Evolutionary conservation across 805 yeast species (phyloP).

Genomic region (Ogataea populi-albae): DNA sequence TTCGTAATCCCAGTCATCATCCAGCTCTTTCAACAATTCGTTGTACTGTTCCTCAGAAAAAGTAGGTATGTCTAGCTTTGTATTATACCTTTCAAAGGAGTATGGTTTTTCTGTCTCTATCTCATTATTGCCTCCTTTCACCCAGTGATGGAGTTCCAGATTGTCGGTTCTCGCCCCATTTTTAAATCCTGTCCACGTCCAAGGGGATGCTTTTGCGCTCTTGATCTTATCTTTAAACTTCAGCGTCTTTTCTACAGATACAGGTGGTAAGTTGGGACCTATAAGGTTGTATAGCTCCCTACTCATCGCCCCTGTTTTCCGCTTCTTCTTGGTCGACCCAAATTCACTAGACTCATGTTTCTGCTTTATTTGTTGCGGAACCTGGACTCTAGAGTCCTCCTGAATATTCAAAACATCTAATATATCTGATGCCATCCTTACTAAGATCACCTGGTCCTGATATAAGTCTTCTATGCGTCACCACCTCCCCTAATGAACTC

Average conservation of each 20-base stretch:
- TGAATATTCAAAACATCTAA: conserved; percentile 75
- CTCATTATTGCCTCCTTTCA: conserved; percentile 54
- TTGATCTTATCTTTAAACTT: conserved; percentile 65
- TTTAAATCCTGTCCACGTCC: conserved; percentile 69
- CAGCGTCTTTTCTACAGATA: conserved; percentile 46
- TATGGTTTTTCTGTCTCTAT: conserved; percentile 41
- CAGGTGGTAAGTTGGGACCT: conserved; percentile 92
- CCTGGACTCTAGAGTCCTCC: conserved; percentile 36
- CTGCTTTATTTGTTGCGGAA: conserved; percentile 31
- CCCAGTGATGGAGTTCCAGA: conserved; percentile 77
- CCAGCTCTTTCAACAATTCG: conserved; percentile 35
- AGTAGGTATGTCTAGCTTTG: conserved; percentile 63
- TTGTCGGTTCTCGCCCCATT: conserved; percentile 51
- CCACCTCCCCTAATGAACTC: no score
- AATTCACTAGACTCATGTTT: conserved; percentile 16
- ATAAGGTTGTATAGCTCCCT: conserved; percentile 83
- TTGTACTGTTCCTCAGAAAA: conserved; percentile 62
- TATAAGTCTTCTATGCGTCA: no score
- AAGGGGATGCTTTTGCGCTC: conserved; percentile 68
- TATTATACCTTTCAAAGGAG: conserved; percentile 72
- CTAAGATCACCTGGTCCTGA: no score
- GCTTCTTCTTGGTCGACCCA: conserved; percentile 32
- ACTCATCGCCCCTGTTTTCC: conserved; percentile 63
- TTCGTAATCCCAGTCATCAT: conserved; percentile 60
- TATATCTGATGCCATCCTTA: conserved; percentile 58